phyloP scores from a whole-genome alignment of 2,329 filamentous ascomycete genomes.

The Venturia asperata region DNA sequence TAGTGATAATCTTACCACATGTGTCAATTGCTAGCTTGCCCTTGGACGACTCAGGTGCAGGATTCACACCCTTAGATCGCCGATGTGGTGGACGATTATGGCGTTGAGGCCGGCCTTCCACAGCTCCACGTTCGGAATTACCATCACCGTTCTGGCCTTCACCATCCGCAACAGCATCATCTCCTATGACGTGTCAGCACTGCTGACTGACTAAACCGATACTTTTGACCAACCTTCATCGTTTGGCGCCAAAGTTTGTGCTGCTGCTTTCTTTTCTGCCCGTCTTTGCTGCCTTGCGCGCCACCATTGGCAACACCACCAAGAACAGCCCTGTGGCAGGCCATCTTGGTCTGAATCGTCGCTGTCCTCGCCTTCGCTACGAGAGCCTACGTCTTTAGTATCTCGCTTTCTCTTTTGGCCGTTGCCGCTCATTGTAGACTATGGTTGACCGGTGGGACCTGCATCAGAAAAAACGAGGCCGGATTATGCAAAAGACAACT shows the following conservation, averaged over 20 bases:
- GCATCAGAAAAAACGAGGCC: not conserved
- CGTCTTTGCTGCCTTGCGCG: not conserved
- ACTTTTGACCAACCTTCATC: not conserved
- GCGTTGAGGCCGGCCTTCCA: no score
- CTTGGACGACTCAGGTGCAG: no score
- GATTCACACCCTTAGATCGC: no score
- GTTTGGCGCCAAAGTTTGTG: not conserved
- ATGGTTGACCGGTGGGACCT: not conserved
- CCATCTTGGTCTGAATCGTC: not conserved
- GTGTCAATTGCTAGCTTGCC: no score
- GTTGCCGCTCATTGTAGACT: not conserved
- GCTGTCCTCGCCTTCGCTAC: not conserved
- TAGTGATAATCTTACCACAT: no score
- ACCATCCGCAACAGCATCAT: not conserved
- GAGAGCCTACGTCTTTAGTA: not conserved
- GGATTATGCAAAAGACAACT: not conserved
- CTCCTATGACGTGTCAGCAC: not conserved
- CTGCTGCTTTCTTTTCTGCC: not conserved
- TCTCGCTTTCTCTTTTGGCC: constrained; percentile 5
- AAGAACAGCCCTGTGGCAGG: not conserved
- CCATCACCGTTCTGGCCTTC: not conserved
- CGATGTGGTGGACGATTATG: no score
- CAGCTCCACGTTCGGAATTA: not conserved
- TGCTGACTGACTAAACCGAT: not conserved
- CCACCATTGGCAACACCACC: not conserved